Conservation (phyloP, 2,329 filamentous ascomycete genomes). For the Aspergillus fumigatus region DNA sequence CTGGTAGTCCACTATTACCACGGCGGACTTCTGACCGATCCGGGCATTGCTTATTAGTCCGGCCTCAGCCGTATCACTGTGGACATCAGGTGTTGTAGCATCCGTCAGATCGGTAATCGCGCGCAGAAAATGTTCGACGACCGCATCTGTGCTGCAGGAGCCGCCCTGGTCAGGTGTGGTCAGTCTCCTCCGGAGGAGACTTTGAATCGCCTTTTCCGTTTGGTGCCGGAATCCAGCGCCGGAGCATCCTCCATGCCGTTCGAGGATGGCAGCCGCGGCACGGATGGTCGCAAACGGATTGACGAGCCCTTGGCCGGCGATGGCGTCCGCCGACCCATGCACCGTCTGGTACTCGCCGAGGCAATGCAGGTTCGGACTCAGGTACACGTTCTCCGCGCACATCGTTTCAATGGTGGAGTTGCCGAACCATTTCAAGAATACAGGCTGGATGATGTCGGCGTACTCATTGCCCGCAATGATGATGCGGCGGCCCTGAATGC, state of each 20-base stretch:
- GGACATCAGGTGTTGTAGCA: too few relatives aligned
- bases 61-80: too few relatives aligned
- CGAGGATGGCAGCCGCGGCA: neutral
- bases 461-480: conserved; percentile 4
- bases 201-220: neutral
- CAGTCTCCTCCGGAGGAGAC: neutral
- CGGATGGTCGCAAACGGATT: conserved; percentile 1
- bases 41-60: neutral
- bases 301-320: neutral
- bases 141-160: neutral
- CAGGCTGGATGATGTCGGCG: conserved; percentile 3
- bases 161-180: conserved; percentile 1
- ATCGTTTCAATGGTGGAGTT: neutral
- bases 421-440: conserved; percentile 2
- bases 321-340: conserved; percentile 1
- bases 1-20: neutral
- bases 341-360: conserved; percentile 4
- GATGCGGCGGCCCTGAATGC: neutral
- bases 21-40: neutral
- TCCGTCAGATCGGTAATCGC: too few relatives aligned
- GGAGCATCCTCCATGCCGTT: neutral
- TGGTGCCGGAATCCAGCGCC: neutral
- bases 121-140: too few relatives aligned
- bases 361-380: neutral
- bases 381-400: conserved; percentile 4